Conservation (phyloP, 345 rosid genomes). For the Murraya paniculata region DNA sequence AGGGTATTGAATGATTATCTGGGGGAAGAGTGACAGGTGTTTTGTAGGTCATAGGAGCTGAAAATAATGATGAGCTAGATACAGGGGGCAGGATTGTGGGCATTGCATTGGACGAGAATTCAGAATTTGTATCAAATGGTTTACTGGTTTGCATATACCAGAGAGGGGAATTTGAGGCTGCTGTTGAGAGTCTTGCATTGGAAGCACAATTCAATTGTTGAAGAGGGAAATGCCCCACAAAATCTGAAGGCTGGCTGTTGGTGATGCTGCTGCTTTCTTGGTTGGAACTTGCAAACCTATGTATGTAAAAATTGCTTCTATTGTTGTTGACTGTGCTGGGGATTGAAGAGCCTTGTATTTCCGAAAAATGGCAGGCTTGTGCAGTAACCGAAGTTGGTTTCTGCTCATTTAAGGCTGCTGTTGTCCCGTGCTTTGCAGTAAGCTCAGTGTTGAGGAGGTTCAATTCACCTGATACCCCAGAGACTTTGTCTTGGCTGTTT, state of each 20-base stretch:
- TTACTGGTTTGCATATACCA: constrained; percentile 38
- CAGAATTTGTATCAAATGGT: constrained; percentile 34
- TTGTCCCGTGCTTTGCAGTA: neutral
- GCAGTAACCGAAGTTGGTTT: constrained; percentile 22
- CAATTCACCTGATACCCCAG: constrained; percentile 24
- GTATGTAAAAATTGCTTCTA: constrained; percentile 30
- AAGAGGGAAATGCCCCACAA: constrained; percentile 33
- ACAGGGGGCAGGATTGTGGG: constrained; percentile 31
- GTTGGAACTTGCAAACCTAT: constrained; percentile 31
- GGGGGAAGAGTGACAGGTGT: constrained; percentile 28
- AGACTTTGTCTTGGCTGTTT: constrained; percentile 17
- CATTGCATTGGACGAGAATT: constrained; percentile 29
- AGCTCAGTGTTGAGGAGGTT: constrained; percentile 23
- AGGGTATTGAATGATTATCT: constrained; percentile 33
- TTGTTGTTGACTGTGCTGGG: constrained; percentile 33
- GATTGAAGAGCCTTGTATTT: constrained; percentile 41
- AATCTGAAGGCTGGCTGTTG: constrained; percentile 30
- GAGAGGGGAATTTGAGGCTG: constrained; percentile 23
- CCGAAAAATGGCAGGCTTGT: constrained; percentile 33
- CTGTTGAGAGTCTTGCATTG: constrained; percentile 31
- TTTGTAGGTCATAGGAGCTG: constrained; percentile 36
- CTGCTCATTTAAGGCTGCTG: constrained; percentile 13
- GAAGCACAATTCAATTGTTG: constrained; percentile 39
- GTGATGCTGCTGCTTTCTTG: constrained; percentile 30
- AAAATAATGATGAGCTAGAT: constrained; percentile 19